These are phyloP conservation scores for Wallacemonas collosoma DNA, from an alignment of 208 protist species.

Conservation along the genomic window DNA sequence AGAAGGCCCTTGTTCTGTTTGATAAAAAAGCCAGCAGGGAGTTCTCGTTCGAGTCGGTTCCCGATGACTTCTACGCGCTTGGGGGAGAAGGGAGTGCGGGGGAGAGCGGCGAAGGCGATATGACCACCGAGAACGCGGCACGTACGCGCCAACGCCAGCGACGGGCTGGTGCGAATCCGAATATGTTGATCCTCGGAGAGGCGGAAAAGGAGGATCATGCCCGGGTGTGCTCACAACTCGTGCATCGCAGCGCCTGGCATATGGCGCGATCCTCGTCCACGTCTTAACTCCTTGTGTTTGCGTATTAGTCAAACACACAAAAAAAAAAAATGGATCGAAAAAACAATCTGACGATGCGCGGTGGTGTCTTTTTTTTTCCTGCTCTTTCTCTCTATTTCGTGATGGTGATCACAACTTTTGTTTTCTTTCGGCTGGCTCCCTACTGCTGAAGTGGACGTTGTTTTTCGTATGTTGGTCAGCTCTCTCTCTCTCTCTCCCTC, in stretches of 20 bases:
- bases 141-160: conserved; percentile 2
- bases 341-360: neutral
- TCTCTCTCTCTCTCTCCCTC: too few relatives aligned
- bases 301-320: neutral
- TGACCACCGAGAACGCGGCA: neutral
- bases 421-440: too few relatives aligned
- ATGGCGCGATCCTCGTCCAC: conserved; percentile 25
- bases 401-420: too few relatives aligned
- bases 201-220: conserved; percentile 11
- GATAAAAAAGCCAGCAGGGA: conserved; percentile 17
- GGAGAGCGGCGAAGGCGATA: neutral
- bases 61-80: conserved; percentile 30
- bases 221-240: conserved; percentile 49
- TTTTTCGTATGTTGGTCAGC: too few relatives aligned
- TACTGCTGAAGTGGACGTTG: too few relatives aligned
- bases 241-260: conserved; percentile 45
- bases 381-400: too few relatives aligned
- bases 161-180: conserved; percentile 1
- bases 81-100: neutral
- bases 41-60: conserved; percentile 36
- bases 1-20: conserved; percentile 28
- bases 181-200: neutral
- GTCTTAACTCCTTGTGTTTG: neutral
- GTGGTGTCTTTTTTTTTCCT: too few relatives aligned
- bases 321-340: neutral